Evolutionary conservation across 306 rosid species (phyloP), one percentile per base, ranked within the genome.

Genomic region (Geum urbanum): DNA sequence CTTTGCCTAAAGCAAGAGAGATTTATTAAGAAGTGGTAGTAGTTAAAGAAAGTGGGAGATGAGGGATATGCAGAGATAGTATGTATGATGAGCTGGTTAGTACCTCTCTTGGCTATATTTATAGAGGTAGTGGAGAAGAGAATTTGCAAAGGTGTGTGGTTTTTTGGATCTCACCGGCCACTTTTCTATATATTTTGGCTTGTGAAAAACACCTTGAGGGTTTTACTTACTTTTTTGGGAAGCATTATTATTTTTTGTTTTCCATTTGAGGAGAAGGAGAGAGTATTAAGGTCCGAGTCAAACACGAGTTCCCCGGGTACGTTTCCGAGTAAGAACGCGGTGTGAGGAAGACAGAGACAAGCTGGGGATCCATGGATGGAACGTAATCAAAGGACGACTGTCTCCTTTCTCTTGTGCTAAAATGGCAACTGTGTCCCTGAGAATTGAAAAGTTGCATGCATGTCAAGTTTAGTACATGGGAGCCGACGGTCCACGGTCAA

Each of bases 91-190:
- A 78, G 60, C 57, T 46, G 68, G 76, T 50, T 8, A 15, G n/a
- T 62, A 10, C 62, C 49, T 10, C 49, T 9, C 49, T 37, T 16
- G 63, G 66, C 65, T 37, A 1, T 62, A 62, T 62, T 40, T 62
- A 62, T 62, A 61, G 63, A 27, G 65, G 63, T 66, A 12, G 19
- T 55, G 54, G 35, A 70, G 43, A 37, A 37, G 27, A 24, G 37
- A 50, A 8, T 67, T 8, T 44, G 37, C 37, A 63, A 35, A 68
- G 58, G 76, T 73, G 19, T 68, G 59, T 47, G 7, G 10, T 43
- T 41, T 74, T 35, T 37, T 16, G 11, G 47, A 40, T 67, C 69
- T 66, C 80, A 57, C 80, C 84, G 89, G 72, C 88, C 92, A 86
- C 91, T 87, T 74, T 72, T 27, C 9, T 0, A 16, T 58, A 48